These are phyloP conservation scores for Triticum monococcum DNA, from an alignment of 176 grass and related monocot genomes.

Conservation along the genomic window DNA sequence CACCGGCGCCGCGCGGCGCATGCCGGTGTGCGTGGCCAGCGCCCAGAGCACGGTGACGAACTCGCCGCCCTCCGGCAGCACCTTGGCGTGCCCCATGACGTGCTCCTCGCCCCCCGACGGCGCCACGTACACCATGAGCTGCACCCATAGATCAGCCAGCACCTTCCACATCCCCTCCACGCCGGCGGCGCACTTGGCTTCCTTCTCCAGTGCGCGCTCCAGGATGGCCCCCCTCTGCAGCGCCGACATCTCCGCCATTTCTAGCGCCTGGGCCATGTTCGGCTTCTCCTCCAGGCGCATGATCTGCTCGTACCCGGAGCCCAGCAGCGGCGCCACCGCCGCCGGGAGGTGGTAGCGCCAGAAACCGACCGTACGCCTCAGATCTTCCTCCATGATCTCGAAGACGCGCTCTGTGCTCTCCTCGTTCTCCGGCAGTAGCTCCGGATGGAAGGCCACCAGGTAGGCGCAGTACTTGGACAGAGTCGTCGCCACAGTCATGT, in stretches of 20 bases:
- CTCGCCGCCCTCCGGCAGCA: slow-evolving; percentile 19
- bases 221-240: neutral
- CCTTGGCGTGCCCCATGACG: slow-evolving; percentile 17
- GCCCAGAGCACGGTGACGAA: slow-evolving; percentile 37
- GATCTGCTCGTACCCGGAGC: neutral
- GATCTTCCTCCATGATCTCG: neutral
- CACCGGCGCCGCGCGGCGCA: neutral
- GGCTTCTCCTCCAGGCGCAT: neutral
- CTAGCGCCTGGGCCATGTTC: neutral
- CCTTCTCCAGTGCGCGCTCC: neutral
- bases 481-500: neutral
- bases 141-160: slow-evolving; percentile 16
- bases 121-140: slow-evolving; percentile 19
- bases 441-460: neutral
- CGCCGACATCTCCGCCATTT: neutral
- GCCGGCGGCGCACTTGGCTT: neutral
- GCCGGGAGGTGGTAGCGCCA: slow-evolving; percentile 10
- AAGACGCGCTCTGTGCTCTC: neutral
- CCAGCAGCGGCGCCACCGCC: neutral
- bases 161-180: slow-evolving; percentile 2
- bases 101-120: slow-evolving; percentile 2
- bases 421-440: neutral
- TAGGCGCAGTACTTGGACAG: slow-evolving; percentile 25
- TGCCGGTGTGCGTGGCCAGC: slow-evolving; percentile 13
- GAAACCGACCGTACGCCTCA: neutral